Evolutionary conservation across 2,329 filamentous ascomycete species (phyloP), one percentile per base, ranked within the genome.

Genomic region (Orbilia oligospora): DNA sequence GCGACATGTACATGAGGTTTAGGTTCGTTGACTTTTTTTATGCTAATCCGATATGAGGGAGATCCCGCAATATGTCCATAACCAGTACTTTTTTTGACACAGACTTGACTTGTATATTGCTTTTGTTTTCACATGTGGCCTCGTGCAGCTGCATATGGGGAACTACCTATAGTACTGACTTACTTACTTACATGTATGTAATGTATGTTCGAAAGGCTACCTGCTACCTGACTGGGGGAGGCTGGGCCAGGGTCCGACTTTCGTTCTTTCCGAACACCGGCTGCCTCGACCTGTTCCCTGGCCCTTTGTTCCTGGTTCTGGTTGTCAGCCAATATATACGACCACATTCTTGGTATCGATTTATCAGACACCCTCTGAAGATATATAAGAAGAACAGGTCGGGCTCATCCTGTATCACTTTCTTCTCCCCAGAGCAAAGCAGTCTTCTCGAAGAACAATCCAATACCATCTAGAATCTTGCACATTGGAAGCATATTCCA

Each of bases 311-410:
- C 65, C 65, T 69, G 65, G 65, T 56, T 22, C n/a, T 16, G 20
- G 55, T 71, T 18, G 38, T 73, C 49, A 27, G 48, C 48, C 48
- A 51, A 24, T 24, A 51, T 27, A 24, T 58, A 36, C 20, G 36
- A 58, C 69, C 58, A 58, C 22, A 65, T 22, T 49, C 61, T 73
- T 73, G 70, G 69, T 53, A 44, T 44, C 51, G 16, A 18, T 24
- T 36, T 48, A 44, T 58, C 12, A 22, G 20, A 18, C 18, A 58
- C 10, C 2, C 10, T 20, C n/a, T 10, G 18, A 38, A 36, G 46
- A 76, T 64, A 69, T 76, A 76, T 76, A 76, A 63, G 68, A 55
- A 49, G 33, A 48, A 41, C 9, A 27, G 24, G 24, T 61, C 56
- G 30, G 55, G 51, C 61, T 48, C 65, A 33, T 49, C 65, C 30